Percentiles rank a stretch among this genome's conserved stretches.
Conservation (phyloP, 768 basidiomycete species). For the Suillus subluteus region DNA sequence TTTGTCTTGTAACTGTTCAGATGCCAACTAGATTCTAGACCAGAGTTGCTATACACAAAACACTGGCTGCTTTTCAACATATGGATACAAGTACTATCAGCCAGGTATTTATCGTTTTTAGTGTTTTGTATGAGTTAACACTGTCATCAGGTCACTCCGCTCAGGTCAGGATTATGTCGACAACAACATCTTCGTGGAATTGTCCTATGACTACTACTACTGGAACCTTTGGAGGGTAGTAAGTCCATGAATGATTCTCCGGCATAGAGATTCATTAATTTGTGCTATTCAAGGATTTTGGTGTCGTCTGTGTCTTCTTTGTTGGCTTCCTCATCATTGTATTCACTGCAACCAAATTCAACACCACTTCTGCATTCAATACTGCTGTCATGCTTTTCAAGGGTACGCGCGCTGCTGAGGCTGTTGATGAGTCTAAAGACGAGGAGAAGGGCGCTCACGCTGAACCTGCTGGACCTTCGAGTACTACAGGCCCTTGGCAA, state of each 20-base stretch:
- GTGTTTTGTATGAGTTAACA: not conserved
- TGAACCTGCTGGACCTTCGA: too few relatives aligned
- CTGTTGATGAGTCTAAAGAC: too few relatives aligned
- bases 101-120: constrained; percentile 48
- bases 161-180: constrained; percentile 59
- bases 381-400: too few relatives aligned
- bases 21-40: constrained; percentile 42
- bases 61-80: constrained; percentile 61
- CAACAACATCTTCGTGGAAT: constrained; percentile 58
- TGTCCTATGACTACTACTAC: constrained; percentile 47
- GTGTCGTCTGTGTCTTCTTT: constrained; percentile 70
- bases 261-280: not conserved
- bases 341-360: too few relatives aligned
- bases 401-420: too few relatives aligned
- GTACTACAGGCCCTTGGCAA: too few relatives aligned
- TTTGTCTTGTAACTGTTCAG: not conserved
- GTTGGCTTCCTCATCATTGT: constrained; percentile 58
- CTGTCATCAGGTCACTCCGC: constrained; percentile 25
- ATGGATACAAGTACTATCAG: constrained; percentile 84
- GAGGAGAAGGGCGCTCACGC: too few relatives aligned
- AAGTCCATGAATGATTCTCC: constrained; percentile 10
- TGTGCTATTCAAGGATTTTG: constrained; percentile 51
- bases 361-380: too few relatives aligned
- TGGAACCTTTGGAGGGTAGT: constrained; percentile 54
- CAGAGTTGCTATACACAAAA: constrained; percentile 65